Percentiles rank a stretch among this genome's conserved stretches.
phyloP scores from a whole-genome alignment of 305 asterid genomes.

The Stenogyne calaminthoides region DNA sequence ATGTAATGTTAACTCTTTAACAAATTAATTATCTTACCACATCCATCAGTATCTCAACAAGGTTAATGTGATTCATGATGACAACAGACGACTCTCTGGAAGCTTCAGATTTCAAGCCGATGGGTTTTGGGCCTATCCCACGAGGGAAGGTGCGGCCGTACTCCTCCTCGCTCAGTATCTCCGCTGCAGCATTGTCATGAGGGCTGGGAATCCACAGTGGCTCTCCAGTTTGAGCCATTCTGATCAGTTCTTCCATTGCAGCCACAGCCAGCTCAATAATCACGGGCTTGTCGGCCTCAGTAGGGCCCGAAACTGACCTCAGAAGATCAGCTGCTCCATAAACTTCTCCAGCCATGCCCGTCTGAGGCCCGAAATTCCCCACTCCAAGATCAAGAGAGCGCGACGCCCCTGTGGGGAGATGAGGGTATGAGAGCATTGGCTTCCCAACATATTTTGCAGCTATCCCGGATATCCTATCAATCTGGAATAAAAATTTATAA shows the following conservation, averaged over 20 bases:
- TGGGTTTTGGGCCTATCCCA: slow-evolving; percentile 82
- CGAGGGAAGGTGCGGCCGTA: slow-evolving; percentile 74
- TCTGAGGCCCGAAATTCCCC: slow-evolving; percentile 52
- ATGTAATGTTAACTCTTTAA: too few relatives aligned
- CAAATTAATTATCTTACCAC: slow-evolving; percentile 51
- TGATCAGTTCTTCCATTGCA: slow-evolving; percentile 89
- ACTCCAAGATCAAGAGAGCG: slow-evolving; percentile 67
- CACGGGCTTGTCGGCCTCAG: slow-evolving; percentile 70
- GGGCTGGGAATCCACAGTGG: slow-evolving; percentile 72
- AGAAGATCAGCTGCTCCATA: slow-evolving; percentile 68
- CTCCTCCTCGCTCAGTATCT: slow-evolving; percentile 65
- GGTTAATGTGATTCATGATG: slow-evolving; percentile 76
- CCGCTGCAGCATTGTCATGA: slow-evolving; percentile 33
- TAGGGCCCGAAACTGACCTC: slow-evolving; percentile 65
- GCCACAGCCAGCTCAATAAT: slow-evolving; percentile 85
- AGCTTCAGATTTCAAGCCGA: slow-evolving; percentile 78
- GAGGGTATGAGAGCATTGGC: slow-evolving; percentile 74
- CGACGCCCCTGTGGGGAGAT: slow-evolving; percentile 53
- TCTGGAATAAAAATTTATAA: slow-evolving; percentile 53
- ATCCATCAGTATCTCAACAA: slow-evolving; percentile 81
- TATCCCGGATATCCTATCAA: slow-evolving; percentile 83
- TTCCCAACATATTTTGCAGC: slow-evolving; percentile 90
- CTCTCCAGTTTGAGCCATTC: slow-evolving; percentile 83
- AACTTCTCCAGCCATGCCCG: slow-evolving; percentile 52
- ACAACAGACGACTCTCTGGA: slow-evolving; percentile 82